Percentiles rank a stretch among this genome's conserved stretches.
Conservation (phyloP, 257 asterid species). For the Fraxinus quadrangulata region DNA sequence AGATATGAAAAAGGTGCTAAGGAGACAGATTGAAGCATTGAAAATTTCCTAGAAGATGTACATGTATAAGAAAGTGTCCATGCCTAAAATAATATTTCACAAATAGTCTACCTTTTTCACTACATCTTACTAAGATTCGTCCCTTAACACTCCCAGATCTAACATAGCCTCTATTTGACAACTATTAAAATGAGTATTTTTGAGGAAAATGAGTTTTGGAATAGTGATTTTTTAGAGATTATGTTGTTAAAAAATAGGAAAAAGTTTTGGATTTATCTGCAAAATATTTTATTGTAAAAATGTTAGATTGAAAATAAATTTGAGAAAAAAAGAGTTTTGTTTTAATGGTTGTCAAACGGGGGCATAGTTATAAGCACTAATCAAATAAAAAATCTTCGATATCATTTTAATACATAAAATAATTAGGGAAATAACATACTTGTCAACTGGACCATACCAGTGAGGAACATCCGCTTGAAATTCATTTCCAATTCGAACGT, state of each 20-base stretch:
- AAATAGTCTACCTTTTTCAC: not conserved
- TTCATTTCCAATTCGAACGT: slow-evolving; percentile 43
- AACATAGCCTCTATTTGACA: not conserved
- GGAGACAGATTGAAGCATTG: not conserved
- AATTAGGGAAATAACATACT: slow-evolving; percentile 33
- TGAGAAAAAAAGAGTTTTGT: too few species aligned
- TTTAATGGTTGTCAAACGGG: too few species aligned
- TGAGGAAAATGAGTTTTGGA: too few species aligned
- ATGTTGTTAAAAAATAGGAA: too few species aligned
- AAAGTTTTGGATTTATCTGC: too few species aligned
- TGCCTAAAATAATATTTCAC: not conserved
- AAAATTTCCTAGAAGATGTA: not conserved
- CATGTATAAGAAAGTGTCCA: not conserved
- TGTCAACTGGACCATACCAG: slow-evolving; percentile 40
- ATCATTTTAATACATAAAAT: slow-evolving; percentile 1
- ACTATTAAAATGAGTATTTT: too few species aligned
- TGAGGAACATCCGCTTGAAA: slow-evolving; percentile 50
- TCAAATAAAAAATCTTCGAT: not conserved
- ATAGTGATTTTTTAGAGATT: too few species aligned
- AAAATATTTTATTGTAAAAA: too few species aligned
- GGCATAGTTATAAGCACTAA: not conserved
- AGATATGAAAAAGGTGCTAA: not conserved
- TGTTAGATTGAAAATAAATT: too few species aligned
- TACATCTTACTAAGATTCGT: not conserved
- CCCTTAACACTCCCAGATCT: not conserved